phyloP scores from a whole-genome alignment of 2,329 filamentous ascomycete genomes.

The Alternaria arborescens region DNA sequence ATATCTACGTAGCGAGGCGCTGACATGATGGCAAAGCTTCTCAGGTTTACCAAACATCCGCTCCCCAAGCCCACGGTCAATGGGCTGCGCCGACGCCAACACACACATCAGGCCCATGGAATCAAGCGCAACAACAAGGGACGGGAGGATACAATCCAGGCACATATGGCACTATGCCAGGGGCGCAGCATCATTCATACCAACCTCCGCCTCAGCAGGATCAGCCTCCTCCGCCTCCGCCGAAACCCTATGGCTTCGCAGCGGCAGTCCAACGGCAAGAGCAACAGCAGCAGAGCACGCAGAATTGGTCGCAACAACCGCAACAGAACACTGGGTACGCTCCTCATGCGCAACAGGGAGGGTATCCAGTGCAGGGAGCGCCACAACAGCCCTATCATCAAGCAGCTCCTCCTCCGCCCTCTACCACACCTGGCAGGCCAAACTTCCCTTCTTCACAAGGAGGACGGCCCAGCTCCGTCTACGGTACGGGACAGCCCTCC shows the following conservation, averaged over 20 bases:
- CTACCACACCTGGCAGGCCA: conserved; percentile 41
- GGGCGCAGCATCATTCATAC: conserved; percentile 29
- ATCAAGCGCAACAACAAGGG: conserved; percentile 33
- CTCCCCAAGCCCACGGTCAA: conserved; percentile 39
- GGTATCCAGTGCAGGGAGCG: conserved; percentile 29
- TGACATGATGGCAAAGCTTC: conserved; percentile 14
- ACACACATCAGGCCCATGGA: conserved; percentile 35
- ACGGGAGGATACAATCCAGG: conserved; percentile 43
- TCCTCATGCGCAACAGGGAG: conserved; percentile 37
- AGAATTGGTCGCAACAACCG: conserved; percentile 29
- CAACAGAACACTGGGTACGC: conserved; percentile 31
- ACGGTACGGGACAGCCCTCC: conserved; percentile 38
- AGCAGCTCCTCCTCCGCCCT: conserved; percentile 40
- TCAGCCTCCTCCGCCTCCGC: conserved; percentile 47
- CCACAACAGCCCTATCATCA: conserved; percentile 40
- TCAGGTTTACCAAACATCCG: conserved; percentile 35
- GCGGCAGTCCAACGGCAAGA: conserved; percentile 35
- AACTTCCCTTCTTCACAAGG: conserved; percentile 43
- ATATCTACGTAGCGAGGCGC: conserved; percentile 1
- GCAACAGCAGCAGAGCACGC: conserved; percentile 23
- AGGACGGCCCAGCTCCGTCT: conserved; percentile 39
- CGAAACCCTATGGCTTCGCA: conserved; percentile 47
- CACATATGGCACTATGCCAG: conserved; percentile 45
- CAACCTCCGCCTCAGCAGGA: conserved; percentile 39
- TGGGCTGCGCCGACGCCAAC: conserved; percentile 39